These are phyloP conservation scores for Cylindrodendrum hubeiense DNA, from an alignment of 2,329 filamentous ascomycete species.

Conservation along the genomic window DNA sequence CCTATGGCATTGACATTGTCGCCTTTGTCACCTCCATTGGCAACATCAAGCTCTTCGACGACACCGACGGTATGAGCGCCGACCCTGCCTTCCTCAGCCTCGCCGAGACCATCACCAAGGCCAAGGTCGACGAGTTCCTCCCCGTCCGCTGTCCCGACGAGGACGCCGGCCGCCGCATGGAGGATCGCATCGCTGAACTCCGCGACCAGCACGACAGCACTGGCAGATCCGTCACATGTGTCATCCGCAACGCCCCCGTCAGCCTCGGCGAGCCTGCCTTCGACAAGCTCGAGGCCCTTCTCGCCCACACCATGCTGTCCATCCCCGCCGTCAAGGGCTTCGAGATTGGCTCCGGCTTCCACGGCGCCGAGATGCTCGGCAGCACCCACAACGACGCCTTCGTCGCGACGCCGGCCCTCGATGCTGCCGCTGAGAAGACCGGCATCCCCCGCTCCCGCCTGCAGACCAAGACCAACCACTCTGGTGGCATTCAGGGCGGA, in stretches of 20 bases:
- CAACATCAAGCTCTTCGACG: slow-evolving; percentile 53
- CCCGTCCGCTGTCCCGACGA: slow-evolving; percentile 88
- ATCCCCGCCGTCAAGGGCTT: slow-evolving; percentile 97
- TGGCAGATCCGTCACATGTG: slow-evolving; percentile 93
- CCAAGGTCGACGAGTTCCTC: slow-evolving; percentile 84
- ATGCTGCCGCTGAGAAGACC: slow-evolving; percentile 57
- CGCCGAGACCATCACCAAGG: slow-evolving; percentile 63
- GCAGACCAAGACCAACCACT: slow-evolving; percentile 92
- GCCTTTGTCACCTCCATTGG: slow-evolving; percentile 92
- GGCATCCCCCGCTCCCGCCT: slow-evolving; percentile 66
- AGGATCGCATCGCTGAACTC: slow-evolving; percentile 81
- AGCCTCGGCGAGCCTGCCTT: slow-evolving; percentile 95
- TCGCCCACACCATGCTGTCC: slow-evolving; percentile 94
- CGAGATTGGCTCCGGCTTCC: slow-evolving; percentile 94
- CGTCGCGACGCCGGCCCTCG: slow-evolving; percentile 52
- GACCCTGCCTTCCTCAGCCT: slow-evolving; percentile 85
- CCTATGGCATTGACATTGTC: slow-evolving; percentile 90
- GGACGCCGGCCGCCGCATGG: slow-evolving; percentile 77
- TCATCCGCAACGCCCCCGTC: slow-evolving; percentile 86
- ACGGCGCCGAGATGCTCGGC: slow-evolving; percentile 85
- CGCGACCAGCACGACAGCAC: slow-evolving; percentile 87
- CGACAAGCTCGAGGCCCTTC: slow-evolving; percentile 92
- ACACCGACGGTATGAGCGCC: slow-evolving; percentile 66
- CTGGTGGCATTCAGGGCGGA: slow-evolving; percentile 93
- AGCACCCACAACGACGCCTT: slow-evolving; percentile 89